These are phyloP conservation scores for Craspedostauros australis DNA, from an alignment of 108 stramenopile genomes.

Conservation along the genomic window DNA sequence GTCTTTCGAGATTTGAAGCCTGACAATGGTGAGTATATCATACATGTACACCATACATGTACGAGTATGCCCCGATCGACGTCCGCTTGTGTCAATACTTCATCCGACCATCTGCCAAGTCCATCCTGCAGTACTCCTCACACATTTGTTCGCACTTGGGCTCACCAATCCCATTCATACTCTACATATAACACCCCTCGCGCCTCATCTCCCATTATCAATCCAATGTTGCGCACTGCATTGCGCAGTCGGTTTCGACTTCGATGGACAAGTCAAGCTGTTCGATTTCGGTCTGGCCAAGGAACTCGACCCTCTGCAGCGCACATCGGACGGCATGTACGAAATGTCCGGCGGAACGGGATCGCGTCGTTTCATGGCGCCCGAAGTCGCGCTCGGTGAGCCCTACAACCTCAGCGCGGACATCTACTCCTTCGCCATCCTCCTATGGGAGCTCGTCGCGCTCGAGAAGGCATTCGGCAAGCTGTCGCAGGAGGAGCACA, in stretches of 20 bases:
- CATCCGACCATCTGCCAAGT: too few relatives aligned
- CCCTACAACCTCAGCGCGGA: constrained; percentile 54
- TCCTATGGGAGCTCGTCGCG: constrained; percentile 64
- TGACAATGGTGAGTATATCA: too few relatives aligned
- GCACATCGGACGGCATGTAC: constrained; percentile 28
- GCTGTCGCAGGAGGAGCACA: constrained; percentile 36
- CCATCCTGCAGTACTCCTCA: too few relatives aligned
- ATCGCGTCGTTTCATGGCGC: constrained; percentile 48
- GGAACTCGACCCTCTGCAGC: constrained; percentile 38
- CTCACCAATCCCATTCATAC: too few relatives aligned
- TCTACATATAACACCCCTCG: too few relatives aligned
- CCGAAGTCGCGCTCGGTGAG: constrained; percentile 41
- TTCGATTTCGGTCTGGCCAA: constrained; percentile 63
- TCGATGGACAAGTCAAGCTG: constrained; percentile 39
- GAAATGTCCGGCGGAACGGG: constrained; percentile 49
- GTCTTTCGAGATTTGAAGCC: constrained; percentile 47
- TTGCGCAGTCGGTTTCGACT: constrained; percentile 27
- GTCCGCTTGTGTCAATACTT: too few relatives aligned
- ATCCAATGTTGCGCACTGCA: too few relatives aligned
- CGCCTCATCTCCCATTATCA: too few relatives aligned
- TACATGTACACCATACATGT: too few relatives aligned
- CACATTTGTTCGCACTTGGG: too few relatives aligned
- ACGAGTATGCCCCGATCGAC: too few relatives aligned
- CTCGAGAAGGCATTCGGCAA: constrained; percentile 55
- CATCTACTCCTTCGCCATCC: constrained; percentile 62